phyloP scores from a whole-genome alignment of 31 red algal genomes.

The Asparagopsis taxiformis region DNA sequence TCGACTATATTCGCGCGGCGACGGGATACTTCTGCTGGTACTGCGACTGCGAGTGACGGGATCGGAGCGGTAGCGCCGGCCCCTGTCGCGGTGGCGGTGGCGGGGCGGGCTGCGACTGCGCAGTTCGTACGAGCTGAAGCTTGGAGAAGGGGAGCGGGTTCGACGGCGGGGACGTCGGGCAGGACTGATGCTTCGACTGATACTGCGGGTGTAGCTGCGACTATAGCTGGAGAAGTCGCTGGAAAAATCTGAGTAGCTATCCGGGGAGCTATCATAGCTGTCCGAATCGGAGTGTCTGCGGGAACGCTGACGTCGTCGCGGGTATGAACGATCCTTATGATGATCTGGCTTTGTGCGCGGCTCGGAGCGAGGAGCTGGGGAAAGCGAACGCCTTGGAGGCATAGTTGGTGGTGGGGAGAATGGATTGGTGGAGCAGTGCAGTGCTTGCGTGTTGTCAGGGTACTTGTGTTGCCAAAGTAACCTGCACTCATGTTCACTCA shows the following conservation, averaged over 20 bases:
- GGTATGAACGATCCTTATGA: too few species aligned
- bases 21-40: too few species aligned
- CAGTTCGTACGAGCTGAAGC: conserved; percentile 10
- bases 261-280: not conserved
- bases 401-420: too few species aligned
- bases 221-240: conserved; percentile 26
- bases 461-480: too few species aligned
- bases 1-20: too few species aligned
- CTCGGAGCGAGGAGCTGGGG: too few species aligned
- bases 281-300: conserved; percentile 1
- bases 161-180: not conserved
- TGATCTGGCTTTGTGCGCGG: too few species aligned
- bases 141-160: not conserved
- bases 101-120: not conserved
- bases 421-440: too few species aligned
- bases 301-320: not conserved
- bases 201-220: not conserved
- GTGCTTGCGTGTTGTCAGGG: too few species aligned
- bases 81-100: conserved; percentile 6
- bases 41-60: not conserved
- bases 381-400: too few species aligned
- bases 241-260: not conserved
- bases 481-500: too few species aligned
- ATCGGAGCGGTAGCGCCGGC: too few species aligned
- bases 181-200: not conserved